Base-by-base conservation (phyloP, 2,329 filamentous ascomycete species). In the Paradendryphiella salina region DNA sequence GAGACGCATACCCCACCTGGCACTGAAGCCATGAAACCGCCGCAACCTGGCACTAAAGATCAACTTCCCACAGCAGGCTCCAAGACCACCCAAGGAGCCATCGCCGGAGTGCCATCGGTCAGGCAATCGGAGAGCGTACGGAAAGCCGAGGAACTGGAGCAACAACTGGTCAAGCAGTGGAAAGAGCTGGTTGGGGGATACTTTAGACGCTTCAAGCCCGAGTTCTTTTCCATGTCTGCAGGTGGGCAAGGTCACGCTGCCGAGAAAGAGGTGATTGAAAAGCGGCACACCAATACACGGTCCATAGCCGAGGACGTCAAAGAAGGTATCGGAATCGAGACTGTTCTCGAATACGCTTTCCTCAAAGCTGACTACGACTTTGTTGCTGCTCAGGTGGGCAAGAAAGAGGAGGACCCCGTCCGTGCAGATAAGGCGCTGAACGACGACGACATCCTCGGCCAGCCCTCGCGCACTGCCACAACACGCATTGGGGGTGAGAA, bases 281-380 rank as follows among this genome's bases (percentile, higher is more conserved):
- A 65, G 46, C 59, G 66, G 3, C 54, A 64, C 39, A 54, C 66
- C 9, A 57, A 62, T 35, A 60, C 61, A 8, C 60, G 63, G 4
- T 48, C 60, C 1, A 57, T 61, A 15, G 18, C 59, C 0, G 63
- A 69, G 4, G 65, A 70, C 3, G 56, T 63, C 1, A 59, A 43
- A 7, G 69, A 74, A 53, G 73, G 80, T 11, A 79, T 86, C 29
- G 85, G 84, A 11, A 82, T 92, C 54, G 88, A 93, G 67, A 84
- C 88, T 1, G 85, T 96, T 29, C 79, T 99, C 45, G 88, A 88
- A 52, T 97, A 97, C 73, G 90, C 93, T 17, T 99, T 99, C 66
- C 80, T 99, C 40, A 89, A 90, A 62, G 91, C 92, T 28, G 94
- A 99, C 71, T 84, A 96, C 43, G 93, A 97, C 74, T 99, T 99